phyloP scores from a whole-genome alignment of 2,329 filamentous ascomycete species.

The Sarocladium kiliense region DNA sequence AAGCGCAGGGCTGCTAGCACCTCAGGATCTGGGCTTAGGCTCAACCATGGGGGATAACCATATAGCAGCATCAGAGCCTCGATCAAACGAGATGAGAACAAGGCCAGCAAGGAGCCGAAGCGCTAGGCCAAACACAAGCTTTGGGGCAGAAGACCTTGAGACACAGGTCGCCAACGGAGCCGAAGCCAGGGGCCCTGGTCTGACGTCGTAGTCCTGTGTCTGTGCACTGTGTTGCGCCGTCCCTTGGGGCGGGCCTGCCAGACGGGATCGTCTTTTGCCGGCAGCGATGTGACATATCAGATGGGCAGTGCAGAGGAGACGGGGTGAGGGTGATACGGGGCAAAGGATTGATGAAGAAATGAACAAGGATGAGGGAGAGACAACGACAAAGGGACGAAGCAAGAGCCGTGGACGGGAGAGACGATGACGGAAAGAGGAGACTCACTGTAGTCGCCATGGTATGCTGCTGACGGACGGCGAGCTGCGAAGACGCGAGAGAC shows the following conservation, averaged over 20 bases:
- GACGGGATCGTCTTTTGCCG: slow-evolving; percentile 8
- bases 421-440: background rate
- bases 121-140: slow-evolving; percentile 6
- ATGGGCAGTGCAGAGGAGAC: slow-evolving; percentile 1
- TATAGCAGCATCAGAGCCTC: background rate
- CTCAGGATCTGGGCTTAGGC: background rate
- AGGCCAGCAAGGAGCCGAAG: background rate
- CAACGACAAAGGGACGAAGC: background rate
- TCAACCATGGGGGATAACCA: background rate
- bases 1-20: slow-evolving; percentile 3
- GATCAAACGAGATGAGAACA: slow-evolving; percentile 1
- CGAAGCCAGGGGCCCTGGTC: slow-evolving; percentile 6
- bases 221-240: slow-evolving; percentile 5
- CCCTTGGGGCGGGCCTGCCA: slow-evolving; percentile 3
- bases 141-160: slow-evolving; percentile 6
- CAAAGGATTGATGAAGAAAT: background rate
- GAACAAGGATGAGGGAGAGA: background rate
- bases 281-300: slow-evolving; percentile 6
- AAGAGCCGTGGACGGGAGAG: background rate
- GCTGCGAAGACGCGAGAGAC: background rate
- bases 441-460: slow-evolving; percentile 6
- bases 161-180: slow-evolving; percentile 1
- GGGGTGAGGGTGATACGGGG: background rate
- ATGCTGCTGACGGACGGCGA: background rate
- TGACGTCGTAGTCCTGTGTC: slow-evolving; percentile 6